Evolutionary conservation across 2,329 filamentous ascomycete genomes (phyloP), one percentile per base, ranked within the genome.

Genomic region (Diaporthe nobilis): DNA sequence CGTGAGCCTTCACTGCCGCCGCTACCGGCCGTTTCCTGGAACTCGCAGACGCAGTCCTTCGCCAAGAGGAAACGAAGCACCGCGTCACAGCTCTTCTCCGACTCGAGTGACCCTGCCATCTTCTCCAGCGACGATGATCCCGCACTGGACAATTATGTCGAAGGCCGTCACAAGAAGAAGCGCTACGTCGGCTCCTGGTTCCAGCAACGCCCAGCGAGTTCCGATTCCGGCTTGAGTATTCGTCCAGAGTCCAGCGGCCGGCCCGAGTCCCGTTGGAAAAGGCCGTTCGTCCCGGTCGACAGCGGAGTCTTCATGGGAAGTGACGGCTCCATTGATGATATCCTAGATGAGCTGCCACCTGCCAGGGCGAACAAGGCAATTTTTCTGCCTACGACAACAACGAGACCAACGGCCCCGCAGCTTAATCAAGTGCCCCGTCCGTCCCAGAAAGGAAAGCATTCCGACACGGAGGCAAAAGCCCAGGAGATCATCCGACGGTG

Each of bases 81-180:
- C 12, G 74, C 81, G 25, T 82, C 81, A n/a, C 79, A 82, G 42
- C 80, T 85, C 51, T 85, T 89, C 77, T 86, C 87, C 81, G 91
- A 92, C 81, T 94, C 92, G 28, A 94, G 93, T 80, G 93, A 95
- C 80, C 92, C 92, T 4, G 89, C 91, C 67, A 82, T 94, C 37
- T 95, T 95, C 83, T 94, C 92, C 5, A 93, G 91, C 81, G 93
- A 95, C 76, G 92, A 94, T 79, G 92, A 94, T 75, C 91, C 91
- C 3, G 89, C 90, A 1, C 82, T 92, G 65, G 92, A 94, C 76
- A 92, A 93, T 79, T 94, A 94, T 80, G 85, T 87, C 34, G 85
- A 89, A 65, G 87, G 87, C 1, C 85, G 87, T 37, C 87, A 88
- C 77, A 88, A 89, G 76, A 94, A 94, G 85, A 88, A 87, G 79